These are phyloP conservation scores for Calonectria hongkongensis DNA, from an alignment of 2,329 filamentous ascomycete genomes.

Conservation along the genomic window DNA sequence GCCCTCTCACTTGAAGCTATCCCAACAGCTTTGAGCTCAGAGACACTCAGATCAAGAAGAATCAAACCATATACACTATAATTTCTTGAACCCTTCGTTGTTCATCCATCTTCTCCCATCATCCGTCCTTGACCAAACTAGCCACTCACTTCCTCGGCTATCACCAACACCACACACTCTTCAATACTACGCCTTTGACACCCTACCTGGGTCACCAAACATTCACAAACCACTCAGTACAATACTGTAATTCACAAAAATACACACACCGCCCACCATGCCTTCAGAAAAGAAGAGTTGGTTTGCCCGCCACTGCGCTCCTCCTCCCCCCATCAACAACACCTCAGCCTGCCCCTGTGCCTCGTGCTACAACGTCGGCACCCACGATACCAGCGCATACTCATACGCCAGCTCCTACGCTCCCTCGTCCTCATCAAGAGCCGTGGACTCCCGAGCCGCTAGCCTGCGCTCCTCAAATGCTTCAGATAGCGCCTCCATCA, in stretches of 20 bases:
- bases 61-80: neutral
- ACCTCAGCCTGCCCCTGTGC: conserved; percentile 61
- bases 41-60: neutral
- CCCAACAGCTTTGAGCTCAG: neutral
- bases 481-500: conserved; percentile 52
- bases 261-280: conserved; percentile 49
- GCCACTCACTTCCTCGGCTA: conserved; percentile 21
- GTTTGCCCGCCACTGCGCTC: conserved; percentile 64
- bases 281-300: conserved; percentile 59
- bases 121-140: neutral
- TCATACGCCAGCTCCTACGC: conserved; percentile 25
- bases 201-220: neutral
- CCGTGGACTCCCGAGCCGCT: conserved; percentile 24
- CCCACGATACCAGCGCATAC: conserved; percentile 43
- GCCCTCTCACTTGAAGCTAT: conserved; percentile 32
- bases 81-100: neutral
- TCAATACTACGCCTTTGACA: conserved; percentile 2
- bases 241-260: conserved; percentile 8
- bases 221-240: neutral
- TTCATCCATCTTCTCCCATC: neutral
- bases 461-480: conserved; percentile 36
- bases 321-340: conserved; percentile 61
- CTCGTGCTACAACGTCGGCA: conserved; percentile 57
- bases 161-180: conserved; percentile 34
- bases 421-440: conserved; percentile 30